Percentiles rank a stretch among this genome's conserved stretches.
Conservation (phyloP, 2,329 filamentous ascomycete species). For the Beauveria pseudobassiana region DNA sequence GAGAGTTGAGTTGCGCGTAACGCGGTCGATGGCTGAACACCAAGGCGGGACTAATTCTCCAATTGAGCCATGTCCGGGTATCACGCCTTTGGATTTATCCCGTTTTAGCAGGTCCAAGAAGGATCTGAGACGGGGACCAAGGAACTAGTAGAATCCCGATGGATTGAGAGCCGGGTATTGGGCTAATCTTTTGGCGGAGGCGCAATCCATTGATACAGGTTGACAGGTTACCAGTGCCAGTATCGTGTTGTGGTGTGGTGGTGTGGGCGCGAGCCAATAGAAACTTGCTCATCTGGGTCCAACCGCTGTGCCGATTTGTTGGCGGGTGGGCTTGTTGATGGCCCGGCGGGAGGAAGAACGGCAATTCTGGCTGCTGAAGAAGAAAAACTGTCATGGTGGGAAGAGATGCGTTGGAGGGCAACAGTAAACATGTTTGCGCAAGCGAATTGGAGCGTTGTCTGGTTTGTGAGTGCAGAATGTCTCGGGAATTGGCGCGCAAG, state of each 20-base stretch:
- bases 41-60: neutral
- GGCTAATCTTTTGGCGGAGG: too few relatives aligned
- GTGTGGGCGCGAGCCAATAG: conserved; percentile 24
- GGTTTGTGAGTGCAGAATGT: neutral
- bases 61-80: neutral
- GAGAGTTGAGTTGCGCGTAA: neutral
- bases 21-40: neutral
- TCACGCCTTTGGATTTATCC: neutral
- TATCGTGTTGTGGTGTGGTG: neutral
- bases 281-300: conserved; percentile 32
- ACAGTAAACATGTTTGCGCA: neutral
- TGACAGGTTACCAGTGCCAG: too few relatives aligned
- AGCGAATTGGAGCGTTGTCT: neutral
- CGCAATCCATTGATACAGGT: too few relatives aligned
- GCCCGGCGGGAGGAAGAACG: neutral
- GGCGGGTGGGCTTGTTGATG: neutral
- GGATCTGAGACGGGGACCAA: neutral
- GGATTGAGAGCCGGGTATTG: too few relatives aligned
- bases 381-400: too few relatives aligned
- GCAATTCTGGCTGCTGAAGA: neutral
- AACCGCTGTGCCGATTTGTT: conserved; percentile 6
- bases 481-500: neutral
- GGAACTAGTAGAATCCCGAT: neutral
- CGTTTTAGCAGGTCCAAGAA: neutral
- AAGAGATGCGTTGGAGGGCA: too few relatives aligned